Conservation (phyloP, 495 filamentous ascomycete species). For the Parathielavia hyrcaniae region DNA sequence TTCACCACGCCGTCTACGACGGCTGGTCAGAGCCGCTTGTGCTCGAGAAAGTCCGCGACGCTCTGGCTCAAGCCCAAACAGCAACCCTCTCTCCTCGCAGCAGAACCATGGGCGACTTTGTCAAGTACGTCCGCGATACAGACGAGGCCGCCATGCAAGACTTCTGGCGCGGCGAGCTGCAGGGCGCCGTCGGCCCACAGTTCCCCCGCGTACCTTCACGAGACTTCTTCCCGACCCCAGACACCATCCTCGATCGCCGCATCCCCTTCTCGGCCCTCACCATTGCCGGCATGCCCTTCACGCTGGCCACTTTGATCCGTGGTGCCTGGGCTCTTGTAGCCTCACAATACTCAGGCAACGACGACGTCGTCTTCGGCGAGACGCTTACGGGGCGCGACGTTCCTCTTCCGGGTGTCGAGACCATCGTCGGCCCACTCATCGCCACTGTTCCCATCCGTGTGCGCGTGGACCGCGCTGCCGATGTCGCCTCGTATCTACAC, state of each 20-base stretch:
- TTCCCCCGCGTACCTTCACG: slow-evolving; percentile 26
- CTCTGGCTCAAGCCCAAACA: slow-evolving; percentile 1
- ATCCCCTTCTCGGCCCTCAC: slow-evolving; percentile 9
- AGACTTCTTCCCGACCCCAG: slow-evolving; percentile 17
- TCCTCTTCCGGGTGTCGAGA: slow-evolving; percentile 41
- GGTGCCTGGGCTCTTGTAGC: slow-evolving; percentile 42
- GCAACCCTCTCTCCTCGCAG: slow-evolving; percentile 26
- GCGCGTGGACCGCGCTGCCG: slow-evolving; percentile 12
- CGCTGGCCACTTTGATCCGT: slow-evolving; percentile 33
- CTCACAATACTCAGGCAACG: slow-evolving; percentile 31
- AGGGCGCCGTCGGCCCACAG: slow-evolving; percentile 15
- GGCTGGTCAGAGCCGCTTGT: slow-evolving; percentile 51
- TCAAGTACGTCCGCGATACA: slow-evolving; percentile 34
- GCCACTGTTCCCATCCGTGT: slow-evolving; percentile 53
- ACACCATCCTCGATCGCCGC: slow-evolving; percentile 11
- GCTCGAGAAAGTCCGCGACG: slow-evolving; percentile 13
- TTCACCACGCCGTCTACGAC: slow-evolving; percentile 61
- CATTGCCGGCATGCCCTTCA: slow-evolving; percentile 19
- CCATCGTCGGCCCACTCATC: slow-evolving; percentile 48
- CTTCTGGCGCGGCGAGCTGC: slow-evolving; percentile 18
- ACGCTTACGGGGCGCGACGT: slow-evolving; percentile 42
- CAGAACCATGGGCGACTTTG: slow-evolving; percentile 30
- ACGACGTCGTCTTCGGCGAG: slow-evolving; percentile 41
- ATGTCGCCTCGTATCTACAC: slow-evolving; percentile 34
- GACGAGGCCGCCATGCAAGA: slow-evolving; percentile 1